Percentiles rank a stretch among this genome's conserved stretches.
Evolutionary conservation across 2,329 filamentous ascomycete genomes (phyloP).

Genomic region (Epichloe amarillans): DNA sequence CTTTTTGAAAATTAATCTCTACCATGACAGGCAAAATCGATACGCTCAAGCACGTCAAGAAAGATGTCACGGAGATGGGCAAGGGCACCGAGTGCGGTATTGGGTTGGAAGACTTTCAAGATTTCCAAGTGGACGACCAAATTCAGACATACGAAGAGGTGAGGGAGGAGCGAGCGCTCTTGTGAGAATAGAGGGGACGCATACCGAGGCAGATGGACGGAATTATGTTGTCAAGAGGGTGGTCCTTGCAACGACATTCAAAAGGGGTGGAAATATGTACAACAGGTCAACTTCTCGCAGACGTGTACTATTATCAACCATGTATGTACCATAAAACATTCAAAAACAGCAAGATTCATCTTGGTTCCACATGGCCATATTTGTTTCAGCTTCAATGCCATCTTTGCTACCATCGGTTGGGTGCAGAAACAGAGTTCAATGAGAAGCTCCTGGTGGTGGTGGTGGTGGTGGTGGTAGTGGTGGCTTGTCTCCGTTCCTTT

Average conservation of each 20-base stretch:
- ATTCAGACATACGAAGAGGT: slow-evolving; percentile 80
- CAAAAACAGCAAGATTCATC: not conserved
- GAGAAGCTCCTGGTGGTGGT: slow-evolving; percentile 40
- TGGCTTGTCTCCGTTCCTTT: slow-evolving; percentile 37
- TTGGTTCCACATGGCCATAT: not conserved
- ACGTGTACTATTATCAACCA: not conserved
- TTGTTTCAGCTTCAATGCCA: not conserved
- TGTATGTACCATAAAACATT: not conserved
- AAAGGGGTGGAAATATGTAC: not conserved
- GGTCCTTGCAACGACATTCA: not conserved
- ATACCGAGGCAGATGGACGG: not conserved
- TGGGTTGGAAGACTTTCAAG: slow-evolving; percentile 66
- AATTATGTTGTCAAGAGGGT: no score
- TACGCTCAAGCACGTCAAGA: slow-evolving; percentile 84
- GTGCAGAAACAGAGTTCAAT: slow-evolving; percentile 34
- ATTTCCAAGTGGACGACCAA: slow-evolving; percentile 67
- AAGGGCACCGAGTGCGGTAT: slow-evolving; percentile 94
- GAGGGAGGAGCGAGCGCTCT: slow-evolving; percentile 51
- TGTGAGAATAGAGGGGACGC: slow-evolving; percentile 10
- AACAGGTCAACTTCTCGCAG: not conserved
- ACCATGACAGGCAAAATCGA: slow-evolving; percentile 51
- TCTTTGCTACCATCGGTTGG: slow-evolving; percentile 27
- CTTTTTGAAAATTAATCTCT: not conserved
- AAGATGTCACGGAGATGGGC: slow-evolving; percentile 76
- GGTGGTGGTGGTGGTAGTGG: slow-evolving; percentile 34